Conservation (phyloP, 2,329 filamentous ascomycete genomes). For the Sphaceloma murrayae region DNA sequence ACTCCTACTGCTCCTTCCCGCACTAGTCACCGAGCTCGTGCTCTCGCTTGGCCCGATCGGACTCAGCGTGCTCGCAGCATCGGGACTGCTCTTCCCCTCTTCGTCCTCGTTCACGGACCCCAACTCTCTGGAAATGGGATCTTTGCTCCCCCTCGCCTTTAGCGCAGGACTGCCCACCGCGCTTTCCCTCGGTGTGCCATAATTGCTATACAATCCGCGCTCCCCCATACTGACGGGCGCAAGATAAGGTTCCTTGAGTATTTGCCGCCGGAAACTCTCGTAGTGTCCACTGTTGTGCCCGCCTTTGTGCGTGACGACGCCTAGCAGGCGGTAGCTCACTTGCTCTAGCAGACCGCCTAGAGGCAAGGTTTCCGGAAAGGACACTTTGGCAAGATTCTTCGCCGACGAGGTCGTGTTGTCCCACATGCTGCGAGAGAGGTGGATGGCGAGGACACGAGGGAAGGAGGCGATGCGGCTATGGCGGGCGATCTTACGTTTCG, state of each 20-base stretch:
- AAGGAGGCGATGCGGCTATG: slow-evolving; percentile 81
- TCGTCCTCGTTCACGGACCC: slow-evolving; percentile 1
- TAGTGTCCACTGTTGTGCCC: slow-evolving; percentile 96
- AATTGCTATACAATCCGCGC: slow-evolving; percentile 62
- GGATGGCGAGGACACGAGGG: slow-evolving; percentile 81
- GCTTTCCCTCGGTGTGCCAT: slow-evolving; percentile 23
- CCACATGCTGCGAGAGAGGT: slow-evolving; percentile 88
- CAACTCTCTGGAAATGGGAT: not conserved
- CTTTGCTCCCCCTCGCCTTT: not conserved
- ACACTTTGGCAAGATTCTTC: slow-evolving; percentile 90
- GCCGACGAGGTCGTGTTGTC: slow-evolving; percentile 62
- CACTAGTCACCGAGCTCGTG: not conserved
- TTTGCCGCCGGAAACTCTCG: slow-evolving; percentile 83
- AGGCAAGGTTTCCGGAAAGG: slow-evolving; percentile 78
- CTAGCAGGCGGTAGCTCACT: slow-evolving; percentile 73
- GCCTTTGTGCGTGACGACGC: slow-evolving; percentile 86
- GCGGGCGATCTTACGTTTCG: slow-evolving; percentile 74
- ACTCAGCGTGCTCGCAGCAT: slow-evolving; percentile 9
- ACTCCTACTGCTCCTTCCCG: slow-evolving; percentile 3
- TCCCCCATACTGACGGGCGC: slow-evolving; percentile 71
- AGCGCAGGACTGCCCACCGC: slow-evolving; percentile 26
- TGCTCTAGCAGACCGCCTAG: slow-evolving; percentile 70
- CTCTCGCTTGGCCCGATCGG: slow-evolving; percentile 8
- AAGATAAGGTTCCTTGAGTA: slow-evolving; percentile 55
- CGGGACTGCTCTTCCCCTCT: not conserved